phyloP scores from a whole-genome alignment of 306 rosid genomes.

The Prunus dulcis region DNA sequence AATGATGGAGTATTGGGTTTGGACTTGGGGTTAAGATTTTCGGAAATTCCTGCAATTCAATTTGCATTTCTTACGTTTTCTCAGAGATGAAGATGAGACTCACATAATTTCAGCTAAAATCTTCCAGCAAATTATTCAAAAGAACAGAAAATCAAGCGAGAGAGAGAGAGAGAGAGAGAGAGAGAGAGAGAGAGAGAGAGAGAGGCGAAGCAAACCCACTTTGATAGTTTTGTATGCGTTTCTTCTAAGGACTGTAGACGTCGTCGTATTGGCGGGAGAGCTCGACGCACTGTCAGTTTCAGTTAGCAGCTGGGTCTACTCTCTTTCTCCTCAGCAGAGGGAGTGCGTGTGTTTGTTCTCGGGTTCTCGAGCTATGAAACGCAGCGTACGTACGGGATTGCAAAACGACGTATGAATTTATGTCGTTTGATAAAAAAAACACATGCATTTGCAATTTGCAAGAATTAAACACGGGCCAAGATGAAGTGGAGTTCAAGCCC shows the following conservation, averaged over 20 bases:
- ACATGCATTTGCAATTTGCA: neutral
- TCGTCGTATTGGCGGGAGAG: neutral
- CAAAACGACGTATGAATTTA: neutral
- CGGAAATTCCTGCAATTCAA: neutral
- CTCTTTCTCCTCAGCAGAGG: neutral
- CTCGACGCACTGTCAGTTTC: neutral
- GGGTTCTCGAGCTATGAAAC: neutral
- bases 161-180: neutral
- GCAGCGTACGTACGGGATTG: neutral
- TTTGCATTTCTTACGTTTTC: neutral
- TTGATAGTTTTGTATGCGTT: neutral
- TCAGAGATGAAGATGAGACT: neutral
- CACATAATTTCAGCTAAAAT: neutral
- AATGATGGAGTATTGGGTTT: neutral
- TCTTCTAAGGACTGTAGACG: too few species aligned
- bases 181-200: neutral
- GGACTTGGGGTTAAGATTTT: neutral
- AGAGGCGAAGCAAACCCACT: neutral
- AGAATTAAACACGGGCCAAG: too few species aligned
- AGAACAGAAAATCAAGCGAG: neutral
- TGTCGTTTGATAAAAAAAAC: neutral
- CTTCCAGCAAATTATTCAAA: neutral
- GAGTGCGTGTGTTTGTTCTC: neutral
- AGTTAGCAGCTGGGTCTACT: neutral
- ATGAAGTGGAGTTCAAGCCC: too few species aligned